These are phyloP conservation scores for Sungouiella thailandica DNA, from an alignment of 805 yeast genomes.

Conservation along the genomic window DNA sequence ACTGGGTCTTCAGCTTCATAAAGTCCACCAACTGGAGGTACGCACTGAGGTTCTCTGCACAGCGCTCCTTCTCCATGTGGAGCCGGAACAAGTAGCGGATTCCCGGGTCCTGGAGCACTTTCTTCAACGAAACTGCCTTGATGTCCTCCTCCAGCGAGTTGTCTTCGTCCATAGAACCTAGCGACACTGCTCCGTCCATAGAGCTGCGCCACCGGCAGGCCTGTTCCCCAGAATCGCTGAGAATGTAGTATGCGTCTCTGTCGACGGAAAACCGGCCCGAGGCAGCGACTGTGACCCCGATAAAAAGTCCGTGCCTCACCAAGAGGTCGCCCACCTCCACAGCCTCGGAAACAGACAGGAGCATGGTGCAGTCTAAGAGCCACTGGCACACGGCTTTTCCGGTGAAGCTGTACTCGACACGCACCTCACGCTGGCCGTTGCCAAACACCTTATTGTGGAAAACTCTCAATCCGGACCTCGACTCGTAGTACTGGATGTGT, in stretches of 20 bases:
- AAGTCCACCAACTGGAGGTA: slow-evolving; percentile 55
- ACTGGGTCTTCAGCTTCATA: slow-evolving; percentile 38
- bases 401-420: slow-evolving; percentile 48
- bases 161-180: neutral
- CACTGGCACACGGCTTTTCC: slow-evolving; percentile 83
- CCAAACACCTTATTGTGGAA: slow-evolving; percentile 39
- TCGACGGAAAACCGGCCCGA: slow-evolving; percentile 23
- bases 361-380: slow-evolving; percentile 86
- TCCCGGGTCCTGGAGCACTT: slow-evolving; percentile 69
- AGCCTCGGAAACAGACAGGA: slow-evolving; percentile 50
- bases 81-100: slow-evolving; percentile 58
- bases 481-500: slow-evolving; percentile 71
- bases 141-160: neutral
- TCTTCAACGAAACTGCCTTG: slow-evolving; percentile 20
- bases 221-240: slow-evolving; percentile 40
- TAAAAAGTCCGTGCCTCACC: slow-evolving; percentile 41
- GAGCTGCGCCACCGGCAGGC: slow-evolving; percentile 29
- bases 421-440: slow-evolving; percentile 11
- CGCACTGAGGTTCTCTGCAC: slow-evolving; percentile 75
- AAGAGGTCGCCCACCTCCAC: slow-evolving; percentile 48
- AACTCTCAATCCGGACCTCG: slow-evolving; percentile 60
- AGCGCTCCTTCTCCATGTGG: slow-evolving; percentile 60
- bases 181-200: neutral
- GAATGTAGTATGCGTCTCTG: slow-evolving; percentile 38
- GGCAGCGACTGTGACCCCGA: slow-evolving; percentile 35